Base-by-base conservation (phyloP, 306 rosid genomes). In the Elaeagnus macrophylla region DNA sequence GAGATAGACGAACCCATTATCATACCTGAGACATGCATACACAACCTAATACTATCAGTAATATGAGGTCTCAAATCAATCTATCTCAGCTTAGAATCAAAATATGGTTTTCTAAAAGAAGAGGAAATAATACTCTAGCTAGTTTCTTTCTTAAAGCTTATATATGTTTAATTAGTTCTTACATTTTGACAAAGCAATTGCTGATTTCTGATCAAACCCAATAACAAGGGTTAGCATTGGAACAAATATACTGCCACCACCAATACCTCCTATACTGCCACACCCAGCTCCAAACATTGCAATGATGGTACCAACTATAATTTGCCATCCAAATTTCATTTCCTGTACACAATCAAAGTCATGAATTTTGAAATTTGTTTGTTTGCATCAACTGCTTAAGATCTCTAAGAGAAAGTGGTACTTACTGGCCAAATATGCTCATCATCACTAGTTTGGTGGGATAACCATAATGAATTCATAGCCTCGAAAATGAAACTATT, bases 241-340 rank as follows among this genome's bases (percentile, higher is more conserved):
- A 51, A 86, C 93, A 16, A 75, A 86, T 62, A 86, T 69, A 60
- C 95, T 88, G 49, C 95, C 95, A 0, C 95, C 95, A 35, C 95
- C 91, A 36, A 86, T 79, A 38, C 95, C 95, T 17, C 91, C 91
- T 0, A 78, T 80, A 56, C 88, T 86, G 69, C 95, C 93, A 74
- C 78, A 86, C 11, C 91, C 84, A 0, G 86, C 91, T 49, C 95
- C 95, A 35, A 79, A 75, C 36, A 77, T 80, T 17, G 88, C 95
- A 57, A 86, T 39, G 6, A 76, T 45, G 0, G 69, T 64, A 10
- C 86, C 86, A 56, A 78, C 48, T 6, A 74, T 41, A 18, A 74
- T 72, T 86, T 50, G 48, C 91, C 95, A 83, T 17, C 88, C 88
- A 57, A 86, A 80, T 57, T 68, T 46, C 71, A 86, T 56, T 12